These are phyloP conservation scores for Berkeleyomyces basicola DNA, from an alignment of 2,329 filamentous ascomycete species.

Conservation along the genomic window DNA sequence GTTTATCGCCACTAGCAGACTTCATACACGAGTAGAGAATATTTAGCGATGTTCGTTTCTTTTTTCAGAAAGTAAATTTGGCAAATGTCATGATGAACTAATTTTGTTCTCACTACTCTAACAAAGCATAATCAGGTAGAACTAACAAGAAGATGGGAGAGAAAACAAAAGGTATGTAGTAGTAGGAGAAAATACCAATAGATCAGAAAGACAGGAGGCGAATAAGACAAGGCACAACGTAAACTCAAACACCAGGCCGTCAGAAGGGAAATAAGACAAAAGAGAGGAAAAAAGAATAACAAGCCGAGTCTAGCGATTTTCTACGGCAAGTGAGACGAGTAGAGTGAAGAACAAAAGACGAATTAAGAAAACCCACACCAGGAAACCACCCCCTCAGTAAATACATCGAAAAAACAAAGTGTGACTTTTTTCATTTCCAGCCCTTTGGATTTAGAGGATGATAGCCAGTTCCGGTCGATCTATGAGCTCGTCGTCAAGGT, in stretches of 20 bases:
- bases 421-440: constrained; percentile 14
- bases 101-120: not conserved
- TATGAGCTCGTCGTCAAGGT: constrained; percentile 63
- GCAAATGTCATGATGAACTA: not conserved
- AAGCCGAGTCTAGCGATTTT: not conserved
- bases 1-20: too few species aligned
- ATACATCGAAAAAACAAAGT: not conserved
- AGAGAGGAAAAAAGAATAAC: not conserved
- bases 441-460: constrained; percentile 41
- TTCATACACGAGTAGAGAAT: too few species aligned
- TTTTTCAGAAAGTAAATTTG: not conserved
- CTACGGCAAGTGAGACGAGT: not conserved
- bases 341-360: not conserved
- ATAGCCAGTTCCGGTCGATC: constrained; percentile 70
- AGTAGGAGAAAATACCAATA: not conserved
- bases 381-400: not conserved
- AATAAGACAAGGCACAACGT: not conserved
- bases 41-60: too few species aligned
- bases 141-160: not conserved
- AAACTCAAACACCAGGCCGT: constrained; percentile 4
- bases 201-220: not conserved
- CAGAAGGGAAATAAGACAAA: not conserved
- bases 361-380: not conserved
- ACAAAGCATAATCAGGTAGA: not conserved
- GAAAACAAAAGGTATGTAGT: not conserved